Conservation (phyloP, 768 basidiomycete genomes). For the Gloeopeniophorella convolvens region DNA sequence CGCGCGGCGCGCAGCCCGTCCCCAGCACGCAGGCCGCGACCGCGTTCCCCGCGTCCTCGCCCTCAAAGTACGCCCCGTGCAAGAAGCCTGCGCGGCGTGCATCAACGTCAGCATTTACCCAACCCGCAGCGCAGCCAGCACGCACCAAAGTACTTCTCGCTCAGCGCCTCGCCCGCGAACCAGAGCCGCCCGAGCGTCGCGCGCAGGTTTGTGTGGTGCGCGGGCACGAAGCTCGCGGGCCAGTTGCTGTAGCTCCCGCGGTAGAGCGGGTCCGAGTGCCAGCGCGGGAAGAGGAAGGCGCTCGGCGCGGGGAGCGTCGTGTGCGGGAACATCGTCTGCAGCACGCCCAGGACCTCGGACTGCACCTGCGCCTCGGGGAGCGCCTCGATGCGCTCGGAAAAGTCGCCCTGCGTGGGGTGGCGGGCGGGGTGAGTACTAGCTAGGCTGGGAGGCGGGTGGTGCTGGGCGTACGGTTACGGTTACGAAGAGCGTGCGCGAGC, state of each 20-base stretch:
- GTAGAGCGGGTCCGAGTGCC: conserved; percentile 44
- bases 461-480: conserved; percentile 37
- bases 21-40: conserved; percentile 39
- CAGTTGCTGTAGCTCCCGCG: conserved; percentile 63
- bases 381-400: conserved; percentile 47
- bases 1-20: conserved; percentile 24
- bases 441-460: too few species aligned
- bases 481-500: conserved; percentile 48
- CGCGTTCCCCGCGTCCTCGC: conserved; percentile 33
- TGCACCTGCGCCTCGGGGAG: conserved; percentile 43
- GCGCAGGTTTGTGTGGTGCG: conserved; percentile 50
- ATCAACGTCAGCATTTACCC: background rate
- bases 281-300: conserved; percentile 47
- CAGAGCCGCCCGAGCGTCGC: conserved; percentile 48
- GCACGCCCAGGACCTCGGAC: conserved; percentile 45
- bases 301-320: conserved; percentile 44
- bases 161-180: conserved; percentile 63
- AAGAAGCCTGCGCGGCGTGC: conserved; percentile 39
- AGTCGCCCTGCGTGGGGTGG: conserved; percentile 60
- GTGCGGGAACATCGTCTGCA: conserved; percentile 50
- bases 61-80: conserved; percentile 56
- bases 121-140: conserved; percentile 1
- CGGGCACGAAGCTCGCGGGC: conserved; percentile 48
- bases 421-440: too few species aligned
- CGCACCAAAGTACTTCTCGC: conserved; percentile 50